Evolutionary conservation across 2,329 filamentous ascomycete genomes (phyloP).

Genomic region (Arthrocladium fulminans): DNA sequence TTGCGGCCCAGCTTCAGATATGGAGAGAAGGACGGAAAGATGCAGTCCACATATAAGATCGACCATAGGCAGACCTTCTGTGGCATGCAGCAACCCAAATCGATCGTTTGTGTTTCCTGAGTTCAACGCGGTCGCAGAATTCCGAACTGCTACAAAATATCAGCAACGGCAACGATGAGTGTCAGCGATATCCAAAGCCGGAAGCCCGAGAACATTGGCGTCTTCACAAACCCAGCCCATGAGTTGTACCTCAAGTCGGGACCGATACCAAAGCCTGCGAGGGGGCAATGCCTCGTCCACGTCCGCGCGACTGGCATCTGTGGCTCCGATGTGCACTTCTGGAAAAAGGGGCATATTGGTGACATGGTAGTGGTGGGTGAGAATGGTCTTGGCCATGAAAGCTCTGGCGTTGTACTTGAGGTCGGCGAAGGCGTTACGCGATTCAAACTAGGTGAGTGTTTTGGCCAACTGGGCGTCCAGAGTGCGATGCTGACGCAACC

Average conservation of each 20-base stretch:
- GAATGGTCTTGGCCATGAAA: slow-evolving; percentile 58
- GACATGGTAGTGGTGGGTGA: slow-evolving; percentile 86
- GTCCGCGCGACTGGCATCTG: slow-evolving; percentile 95
- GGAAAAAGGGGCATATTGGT: slow-evolving; percentile 89
- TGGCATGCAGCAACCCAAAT: too few species aligned
- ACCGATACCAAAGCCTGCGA: slow-evolving; percentile 62
- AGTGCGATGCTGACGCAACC: slow-evolving; percentile 57
- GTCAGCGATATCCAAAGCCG: background rate
- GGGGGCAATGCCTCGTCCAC: slow-evolving; percentile 75
- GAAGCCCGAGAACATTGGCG: slow-evolving; percentile 64
- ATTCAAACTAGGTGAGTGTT: slow-evolving; percentile 32
- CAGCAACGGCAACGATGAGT: background rate
- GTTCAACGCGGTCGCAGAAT: too few species aligned
- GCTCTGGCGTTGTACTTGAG: slow-evolving; percentile 28
- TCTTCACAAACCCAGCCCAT: slow-evolving; percentile 89
- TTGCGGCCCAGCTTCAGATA: too few species aligned
- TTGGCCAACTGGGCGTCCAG: slow-evolving; percentile 35
- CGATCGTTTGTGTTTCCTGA: too few species aligned
- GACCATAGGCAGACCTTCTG: too few species aligned
- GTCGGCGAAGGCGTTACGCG: slow-evolving; percentile 27
- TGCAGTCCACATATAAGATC: too few species aligned
- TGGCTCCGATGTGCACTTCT: slow-evolving; percentile 95
- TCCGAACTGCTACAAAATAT: too few species aligned
- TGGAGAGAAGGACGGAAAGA: too few species aligned
- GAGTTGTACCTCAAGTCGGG: slow-evolving; percentile 82